phyloP scores from a whole-genome alignment of 2,329 filamentous ascomycete species.

The Pseudonectria buxi region DNA sequence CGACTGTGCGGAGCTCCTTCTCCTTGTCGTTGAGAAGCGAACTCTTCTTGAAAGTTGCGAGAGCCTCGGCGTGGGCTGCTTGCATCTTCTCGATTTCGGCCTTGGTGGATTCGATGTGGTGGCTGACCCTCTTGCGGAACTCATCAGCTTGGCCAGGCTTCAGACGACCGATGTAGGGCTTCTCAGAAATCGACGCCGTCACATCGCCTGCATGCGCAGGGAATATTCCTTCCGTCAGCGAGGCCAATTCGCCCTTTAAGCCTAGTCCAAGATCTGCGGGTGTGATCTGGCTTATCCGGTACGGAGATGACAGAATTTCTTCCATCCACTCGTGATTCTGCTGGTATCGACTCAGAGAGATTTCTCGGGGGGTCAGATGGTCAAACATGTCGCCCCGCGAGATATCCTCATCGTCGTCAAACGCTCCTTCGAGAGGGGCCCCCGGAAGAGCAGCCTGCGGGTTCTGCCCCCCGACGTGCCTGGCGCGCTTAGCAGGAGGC shows the following conservation, averaged over 20 bases:
- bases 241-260: conserved; percentile 71
- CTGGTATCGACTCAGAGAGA: conserved; percentile 79
- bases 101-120: conserved; percentile 65
- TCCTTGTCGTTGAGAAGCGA: conserved; percentile 68
- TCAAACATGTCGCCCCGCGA: conserved; percentile 86
- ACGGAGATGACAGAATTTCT: conserved; percentile 87
- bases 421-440: conserved; percentile 36
- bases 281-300: conserved; percentile 75
- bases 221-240: conserved; percentile 79
- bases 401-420: conserved; percentile 87
- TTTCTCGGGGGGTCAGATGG: conserved; percentile 78
- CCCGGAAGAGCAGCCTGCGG: conserved; percentile 33
- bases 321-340: conserved; percentile 99
- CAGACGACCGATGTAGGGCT: conserved; percentile 56
- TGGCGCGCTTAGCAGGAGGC: conserved; percentile 49
- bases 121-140: conserved; percentile 71
- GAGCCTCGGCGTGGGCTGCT: conserved; percentile 65
- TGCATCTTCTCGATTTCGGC: conserved; percentile 82
- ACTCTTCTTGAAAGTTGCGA: conserved; percentile 67
- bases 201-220: conserved; percentile 53
- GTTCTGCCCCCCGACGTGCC: conserved; percentile 37
- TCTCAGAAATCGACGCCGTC: conserved; percentile 39
- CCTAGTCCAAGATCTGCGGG: conserved; percentile 84
- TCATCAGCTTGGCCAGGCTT: conserved; percentile 73
- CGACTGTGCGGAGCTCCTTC: conserved; percentile 62